Percentiles rank a stretch among this genome's conserved stretches.
Conservation (phyloP, 1,284 basidiomycete genomes). For the Farysia itapuensis region DNA sequence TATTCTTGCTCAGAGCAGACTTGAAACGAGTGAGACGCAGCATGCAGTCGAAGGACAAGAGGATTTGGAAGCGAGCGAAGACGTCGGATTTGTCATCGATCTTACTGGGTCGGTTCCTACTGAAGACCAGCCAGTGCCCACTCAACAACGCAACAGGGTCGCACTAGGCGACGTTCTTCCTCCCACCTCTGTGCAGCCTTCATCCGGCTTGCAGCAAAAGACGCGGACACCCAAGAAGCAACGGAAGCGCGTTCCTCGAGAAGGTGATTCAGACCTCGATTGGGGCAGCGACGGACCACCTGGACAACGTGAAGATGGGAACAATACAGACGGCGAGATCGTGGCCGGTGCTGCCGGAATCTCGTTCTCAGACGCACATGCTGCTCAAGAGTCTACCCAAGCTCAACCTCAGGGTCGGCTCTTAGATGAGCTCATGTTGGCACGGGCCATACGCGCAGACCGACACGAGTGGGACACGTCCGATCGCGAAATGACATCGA, state of each 20-base stretch:
- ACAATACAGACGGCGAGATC: constrained; percentile 7
- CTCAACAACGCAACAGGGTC: constrained; percentile 7
- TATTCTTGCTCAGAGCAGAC: constrained; percentile 1
- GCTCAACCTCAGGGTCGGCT: no score
- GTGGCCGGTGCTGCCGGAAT: constrained; percentile 29
- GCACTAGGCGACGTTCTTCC: constrained; percentile 25
- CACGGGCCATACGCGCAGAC: constrained; percentile 27
- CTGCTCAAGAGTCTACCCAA: constrained; percentile 1
- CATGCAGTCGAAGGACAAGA: background rate
- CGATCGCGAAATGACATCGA: constrained; percentile 5
- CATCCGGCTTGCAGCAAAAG: background rate
- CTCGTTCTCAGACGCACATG: constrained; percentile 14
- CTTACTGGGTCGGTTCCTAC: constrained; percentile 23
- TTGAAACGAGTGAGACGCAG: constrained; percentile 1
- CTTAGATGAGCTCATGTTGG: constrained; percentile 27
- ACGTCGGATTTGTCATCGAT: constrained; percentile 26
- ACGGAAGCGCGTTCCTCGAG: constrained; percentile 23
- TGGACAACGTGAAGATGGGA: background rate
- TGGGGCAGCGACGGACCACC: constrained; percentile 56
- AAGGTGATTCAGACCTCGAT: constrained; percentile 51
- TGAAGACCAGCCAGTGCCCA: background rate
- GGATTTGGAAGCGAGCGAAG: constrained; percentile 1
- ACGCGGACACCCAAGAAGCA: constrained; percentile 8
- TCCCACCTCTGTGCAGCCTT: background rate
- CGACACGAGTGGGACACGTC: constrained; percentile 30